Evolutionary conservation across 345 rosid genomes (phyloP), one percentile per base, ranked within the genome.

Genomic region (Luvunga scandens): DNA sequence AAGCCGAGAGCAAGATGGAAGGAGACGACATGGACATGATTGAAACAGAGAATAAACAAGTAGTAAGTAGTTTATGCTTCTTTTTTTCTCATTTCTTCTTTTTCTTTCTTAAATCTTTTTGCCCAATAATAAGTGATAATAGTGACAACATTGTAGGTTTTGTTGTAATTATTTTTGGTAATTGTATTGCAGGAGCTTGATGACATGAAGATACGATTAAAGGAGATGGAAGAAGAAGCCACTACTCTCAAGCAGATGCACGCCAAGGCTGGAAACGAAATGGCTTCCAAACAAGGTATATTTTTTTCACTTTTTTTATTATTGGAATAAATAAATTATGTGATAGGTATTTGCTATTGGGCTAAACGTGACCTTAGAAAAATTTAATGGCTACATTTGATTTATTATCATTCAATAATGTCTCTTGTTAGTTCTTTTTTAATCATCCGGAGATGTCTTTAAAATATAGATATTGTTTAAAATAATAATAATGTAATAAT

Each of bases 151-250:
- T 57, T 25, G 59, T 19, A 21, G 69, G 45, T n/a, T 45, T 73
- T 21, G 16, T 69, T 61, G 31, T 63, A 42, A 28, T 31, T 71
- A 59, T 62, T 0, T 45, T 14, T 30, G n/a, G 24, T 55, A 33
- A 53, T 71, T 55, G 7, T 21, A 57, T 66, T 78, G 83, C 81
- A 89, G 88, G 93, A 89, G 50, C 77, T 86, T 62, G 87, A 86
- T 64, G 87, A 84, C 78, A 83, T 85, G 90, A 88, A 89, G 77
- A 85, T 77, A 39, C 83, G 89, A 69, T 84, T 87, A 72, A 86
- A 89, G 83, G 92, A 87, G 82, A 89, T 89, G 89, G 92, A 89
- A 73, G 92, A 84, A 19, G 89, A 87, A 71, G 88, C 90, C 2
- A 84, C 88, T 73, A 89, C 92, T 72, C 86, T 89, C 13, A 86